Conservation (phyloP, 2,329 filamentous ascomycete genomes). For the Xylariaceae sp. region DNA sequence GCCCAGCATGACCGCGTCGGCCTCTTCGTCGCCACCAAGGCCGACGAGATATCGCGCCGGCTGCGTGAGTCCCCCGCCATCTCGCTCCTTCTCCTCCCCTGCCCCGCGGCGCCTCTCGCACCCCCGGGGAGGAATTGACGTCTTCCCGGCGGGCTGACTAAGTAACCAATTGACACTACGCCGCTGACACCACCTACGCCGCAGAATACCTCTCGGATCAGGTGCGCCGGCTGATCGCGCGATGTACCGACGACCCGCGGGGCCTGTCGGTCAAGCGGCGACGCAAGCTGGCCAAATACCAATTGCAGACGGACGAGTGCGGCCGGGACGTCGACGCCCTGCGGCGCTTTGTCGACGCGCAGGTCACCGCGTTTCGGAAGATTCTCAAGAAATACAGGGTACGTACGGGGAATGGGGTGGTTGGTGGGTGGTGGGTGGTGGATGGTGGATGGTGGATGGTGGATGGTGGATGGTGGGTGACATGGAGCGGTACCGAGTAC, state of each 20-base stretch:
- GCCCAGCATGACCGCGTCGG: slow-evolving; percentile 70
- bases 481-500: too few species aligned
- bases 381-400: slow-evolving; percentile 77
- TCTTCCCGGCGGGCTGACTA: not conserved
- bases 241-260: slow-evolving; percentile 28
- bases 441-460: too few species aligned
- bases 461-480: too few species aligned
- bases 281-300: slow-evolving; percentile 45
- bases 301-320: slow-evolving; percentile 46
- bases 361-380: slow-evolving; percentile 71
- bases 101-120: too few species aligned
- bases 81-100: slow-evolving; percentile 1
- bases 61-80: slow-evolving; percentile 43
- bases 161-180: too few species aligned
- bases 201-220: slow-evolving; percentile 42
- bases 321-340: slow-evolving; percentile 65
- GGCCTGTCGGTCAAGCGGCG: slow-evolving; percentile 38
- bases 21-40: slow-evolving; percentile 73
- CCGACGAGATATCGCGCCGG: slow-evolving; percentile 66
- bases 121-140: too few species aligned
- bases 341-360: slow-evolving; percentile 59
- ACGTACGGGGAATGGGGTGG: too few species aligned
- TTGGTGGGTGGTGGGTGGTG: too few species aligned
- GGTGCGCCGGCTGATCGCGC: slow-evolving; percentile 39
- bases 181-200: too few species aligned